A percentile compares a stretch with the other conserved stretches of the same genome.
Evolutionary conservation across 805 yeast genomes (phyloP).

Genomic region (Cyberlindnera amylophila): DNA sequence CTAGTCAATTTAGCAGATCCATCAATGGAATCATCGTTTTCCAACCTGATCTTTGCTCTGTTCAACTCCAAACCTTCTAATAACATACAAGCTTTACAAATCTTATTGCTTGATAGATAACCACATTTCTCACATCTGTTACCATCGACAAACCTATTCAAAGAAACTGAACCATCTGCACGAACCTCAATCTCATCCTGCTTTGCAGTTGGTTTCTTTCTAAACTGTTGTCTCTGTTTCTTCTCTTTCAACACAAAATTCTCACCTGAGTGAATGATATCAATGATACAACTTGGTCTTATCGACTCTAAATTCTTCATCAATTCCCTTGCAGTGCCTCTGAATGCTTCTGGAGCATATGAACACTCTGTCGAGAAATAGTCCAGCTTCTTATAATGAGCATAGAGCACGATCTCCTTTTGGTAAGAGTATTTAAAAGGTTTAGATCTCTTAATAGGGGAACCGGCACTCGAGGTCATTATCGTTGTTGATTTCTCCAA

Average conservation of each 20-base stretch:
- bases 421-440: slow-evolving; percentile 96
- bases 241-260: slow-evolving; percentile 63
- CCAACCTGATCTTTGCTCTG: slow-evolving; percentile 63
- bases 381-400: slow-evolving; percentile 92
- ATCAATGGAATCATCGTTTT: slow-evolving; percentile 44
- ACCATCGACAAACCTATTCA: slow-evolving; percentile 51
- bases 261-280: slow-evolving; percentile 93
- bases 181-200: slow-evolving; percentile 47
- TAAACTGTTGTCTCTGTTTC: slow-evolving; percentile 37
- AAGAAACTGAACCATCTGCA: slow-evolving; percentile 58
- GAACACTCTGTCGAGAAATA: slow-evolving; percentile 97
- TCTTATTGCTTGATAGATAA: slow-evolving; percentile 78
- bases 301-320: slow-evolving; percentile 87
- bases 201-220: slow-evolving; percentile 13
- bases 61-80: slow-evolving; percentile 78
- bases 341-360: slow-evolving; percentile 96
- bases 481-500: slow-evolving; percentile 84
- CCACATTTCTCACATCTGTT: slow-evolving; percentile 87
- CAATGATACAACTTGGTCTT: slow-evolving; percentile 90
- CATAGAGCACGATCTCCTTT: slow-evolving; percentile 94
- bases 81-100: slow-evolving; percentile 91
- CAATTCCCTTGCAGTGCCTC: slow-evolving; percentile 94
- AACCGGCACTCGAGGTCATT: slow-evolving; percentile 75
- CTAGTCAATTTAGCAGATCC: slow-evolving; percentile 65
- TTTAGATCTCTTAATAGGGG: slow-evolving; percentile 89